Conservation (phyloP, 768 basidiomycete species). For the Lenzites betulinus region DNA sequence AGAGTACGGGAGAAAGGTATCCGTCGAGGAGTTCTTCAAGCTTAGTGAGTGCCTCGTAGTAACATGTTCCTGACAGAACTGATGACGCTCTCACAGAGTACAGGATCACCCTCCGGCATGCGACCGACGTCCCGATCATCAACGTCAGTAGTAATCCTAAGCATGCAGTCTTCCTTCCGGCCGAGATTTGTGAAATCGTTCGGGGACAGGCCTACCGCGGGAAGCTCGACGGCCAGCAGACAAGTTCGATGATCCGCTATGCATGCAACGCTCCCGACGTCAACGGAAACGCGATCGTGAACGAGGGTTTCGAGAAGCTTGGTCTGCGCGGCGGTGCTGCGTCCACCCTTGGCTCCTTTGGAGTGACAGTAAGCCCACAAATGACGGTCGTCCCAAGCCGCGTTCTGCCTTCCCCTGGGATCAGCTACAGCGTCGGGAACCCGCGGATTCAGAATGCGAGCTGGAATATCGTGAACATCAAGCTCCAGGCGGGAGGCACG, state of each 20-base stretch:
- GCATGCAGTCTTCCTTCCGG: slow-evolving; percentile 51
- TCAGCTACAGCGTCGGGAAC: slow-evolving; percentile 55
- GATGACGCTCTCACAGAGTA: slow-evolving; percentile 47
- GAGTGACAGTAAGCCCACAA: slow-evolving; percentile 51
- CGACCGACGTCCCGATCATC: slow-evolving; percentile 39
- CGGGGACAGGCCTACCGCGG: slow-evolving; percentile 61
- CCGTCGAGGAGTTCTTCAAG: slow-evolving; percentile 65
- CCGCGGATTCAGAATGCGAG: slow-evolving; percentile 55
- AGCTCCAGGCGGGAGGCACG: slow-evolving; percentile 58
- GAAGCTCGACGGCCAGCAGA: slow-evolving; percentile 61
- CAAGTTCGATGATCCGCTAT: slow-evolving; percentile 65
- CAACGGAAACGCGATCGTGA: slow-evolving; percentile 60
- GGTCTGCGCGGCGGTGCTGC: slow-evolving; percentile 45
- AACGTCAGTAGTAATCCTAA: slow-evolving; percentile 33
- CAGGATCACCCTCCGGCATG: slow-evolving; percentile 47
- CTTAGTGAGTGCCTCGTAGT: slow-evolving; percentile 47
- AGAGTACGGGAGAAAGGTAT: slow-evolving; percentile 56
- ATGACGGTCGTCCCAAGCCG: slow-evolving; percentile 71
- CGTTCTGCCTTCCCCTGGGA: slow-evolving; percentile 57
- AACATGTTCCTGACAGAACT: too few relatives aligned
- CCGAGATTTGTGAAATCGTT: slow-evolving; percentile 70
- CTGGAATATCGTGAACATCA: slow-evolving; percentile 78
- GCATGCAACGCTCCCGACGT: slow-evolving; percentile 64
- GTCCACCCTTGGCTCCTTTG: slow-evolving; percentile 54
- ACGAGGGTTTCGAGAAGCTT: slow-evolving; percentile 57